Evolutionary conservation across 495 filamentous ascomycete species (phyloP).

Genomic region (Hypoxylon lenormandii): DNA sequence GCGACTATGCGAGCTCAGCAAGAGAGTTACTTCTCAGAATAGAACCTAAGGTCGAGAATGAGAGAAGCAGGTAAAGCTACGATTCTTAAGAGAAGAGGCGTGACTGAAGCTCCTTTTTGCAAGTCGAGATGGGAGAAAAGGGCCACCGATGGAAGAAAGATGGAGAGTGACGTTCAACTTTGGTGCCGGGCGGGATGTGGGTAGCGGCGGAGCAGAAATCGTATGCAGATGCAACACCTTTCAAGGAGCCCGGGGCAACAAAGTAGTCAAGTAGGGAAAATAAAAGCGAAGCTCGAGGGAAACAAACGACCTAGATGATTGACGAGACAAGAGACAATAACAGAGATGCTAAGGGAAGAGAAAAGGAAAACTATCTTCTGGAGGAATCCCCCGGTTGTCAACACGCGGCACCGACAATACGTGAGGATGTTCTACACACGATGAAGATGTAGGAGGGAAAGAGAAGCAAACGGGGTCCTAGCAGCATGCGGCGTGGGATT

Average conservation of each 20-base stretch:
- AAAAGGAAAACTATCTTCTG: slow-evolving; percentile 63
- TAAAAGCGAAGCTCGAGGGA: slow-evolving; percentile 42
- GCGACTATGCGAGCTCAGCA: slow-evolving; percentile 31
- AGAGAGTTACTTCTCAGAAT: slow-evolving; percentile 12
- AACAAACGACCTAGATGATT: slow-evolving; percentile 40
- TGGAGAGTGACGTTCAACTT: slow-evolving; percentile 39
- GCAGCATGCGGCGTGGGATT: slow-evolving; percentile 43
- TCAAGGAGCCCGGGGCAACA: slow-evolving; percentile 26
- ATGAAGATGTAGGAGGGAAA: slow-evolving; percentile 52
- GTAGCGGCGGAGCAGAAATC: slow-evolving; percentile 25
- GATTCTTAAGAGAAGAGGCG: slow-evolving; percentile 39
- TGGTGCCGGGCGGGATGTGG: slow-evolving; percentile 26
- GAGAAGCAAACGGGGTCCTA: slow-evolving; percentile 50
- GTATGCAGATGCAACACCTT: slow-evolving; percentile 44
- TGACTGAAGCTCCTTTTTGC: slow-evolving; percentile 16
- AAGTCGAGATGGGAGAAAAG: slow-evolving; percentile 19
- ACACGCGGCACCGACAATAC: slow-evolving; percentile 55
- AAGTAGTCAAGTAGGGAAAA: slow-evolving; percentile 32
- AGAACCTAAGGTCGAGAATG: slow-evolving; percentile 25
- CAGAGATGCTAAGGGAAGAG: slow-evolving; percentile 55
- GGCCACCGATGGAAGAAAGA: slow-evolving; percentile 30
- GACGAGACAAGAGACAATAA: slow-evolving; percentile 42
- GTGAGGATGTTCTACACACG: slow-evolving; percentile 49
- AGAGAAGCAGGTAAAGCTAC: slow-evolving; percentile 40
- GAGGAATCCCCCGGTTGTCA: slow-evolving; percentile 63